phyloP scores from a whole-genome alignment of 768 basidiomycete species.

The Symmetrospora coprosmae region DNA sequence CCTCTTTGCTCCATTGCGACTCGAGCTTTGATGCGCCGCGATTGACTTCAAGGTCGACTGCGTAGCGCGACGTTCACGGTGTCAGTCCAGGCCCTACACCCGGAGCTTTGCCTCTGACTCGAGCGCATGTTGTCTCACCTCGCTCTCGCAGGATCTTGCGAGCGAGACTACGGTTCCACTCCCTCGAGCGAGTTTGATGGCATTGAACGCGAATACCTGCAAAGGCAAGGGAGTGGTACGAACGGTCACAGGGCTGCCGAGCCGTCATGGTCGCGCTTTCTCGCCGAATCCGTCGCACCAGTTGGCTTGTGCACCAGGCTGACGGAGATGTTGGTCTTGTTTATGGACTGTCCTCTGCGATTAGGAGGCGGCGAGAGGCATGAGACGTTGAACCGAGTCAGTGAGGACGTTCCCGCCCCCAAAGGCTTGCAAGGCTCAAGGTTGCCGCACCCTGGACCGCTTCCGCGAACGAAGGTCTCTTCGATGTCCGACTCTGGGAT shows the following conservation, averaged over 20 bases:
- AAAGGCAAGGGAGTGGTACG: background rate
- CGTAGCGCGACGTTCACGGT: background rate
- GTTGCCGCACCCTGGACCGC: background rate
- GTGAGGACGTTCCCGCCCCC: background rate
- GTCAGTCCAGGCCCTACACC: no score
- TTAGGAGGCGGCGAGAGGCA: background rate
- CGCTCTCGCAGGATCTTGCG: conserved; percentile 20
- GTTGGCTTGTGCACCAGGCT: conserved; percentile 22
- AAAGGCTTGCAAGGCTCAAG: background rate
- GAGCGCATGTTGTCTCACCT: background rate
- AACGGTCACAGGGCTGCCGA: background rate
- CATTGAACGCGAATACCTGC: conserved; percentile 24
- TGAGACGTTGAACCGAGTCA: background rate
- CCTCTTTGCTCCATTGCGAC: conserved; percentile 19
- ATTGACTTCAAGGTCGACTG: conserved; percentile 17
- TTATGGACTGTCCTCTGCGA: conserved; percentile 3
- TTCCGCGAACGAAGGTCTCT: conserved; percentile 19
- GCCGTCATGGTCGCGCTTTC: background rate
- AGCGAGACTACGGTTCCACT: conserved; percentile 19
- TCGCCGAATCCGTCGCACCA: background rate
- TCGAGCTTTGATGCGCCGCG: conserved; percentile 18
- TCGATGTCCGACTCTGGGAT: conserved; percentile 12
- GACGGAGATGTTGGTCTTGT: conserved; percentile 23
- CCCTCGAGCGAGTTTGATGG: conserved; percentile 21
- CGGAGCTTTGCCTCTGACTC: background rate